Evolutionary conservation across 2,329 filamentous ascomycete genomes (phyloP).

Genomic region (Cladosporium sp.): DNA sequence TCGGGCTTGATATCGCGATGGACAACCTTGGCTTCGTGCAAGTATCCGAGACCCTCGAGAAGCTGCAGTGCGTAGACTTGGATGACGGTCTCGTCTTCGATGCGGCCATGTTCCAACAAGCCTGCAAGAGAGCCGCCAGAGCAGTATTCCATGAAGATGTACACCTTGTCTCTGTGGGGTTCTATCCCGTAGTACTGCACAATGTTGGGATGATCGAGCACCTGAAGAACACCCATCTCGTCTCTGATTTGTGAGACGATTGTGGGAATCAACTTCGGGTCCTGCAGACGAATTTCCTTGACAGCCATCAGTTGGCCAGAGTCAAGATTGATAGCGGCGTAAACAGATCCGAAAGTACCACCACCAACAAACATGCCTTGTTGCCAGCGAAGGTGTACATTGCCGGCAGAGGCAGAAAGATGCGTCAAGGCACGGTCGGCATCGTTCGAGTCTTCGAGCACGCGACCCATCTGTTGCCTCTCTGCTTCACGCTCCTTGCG

Average conservation of each 20-base stretch:
- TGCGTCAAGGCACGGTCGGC: constrained; percentile 92
- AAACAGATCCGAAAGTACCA: constrained; percentile 95
- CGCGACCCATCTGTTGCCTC: constrained; percentile 79
- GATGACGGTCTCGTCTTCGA: constrained; percentile 95
- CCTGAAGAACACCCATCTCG: constrained; percentile 93
- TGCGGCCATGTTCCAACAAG: constrained; percentile 88
- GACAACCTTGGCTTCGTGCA: constrained; percentile 86
- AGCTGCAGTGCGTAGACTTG: constrained; percentile 95
- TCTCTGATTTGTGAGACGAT: constrained; percentile 92
- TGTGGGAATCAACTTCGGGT: constrained; percentile 90
- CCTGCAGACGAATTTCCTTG: constrained; percentile 95
- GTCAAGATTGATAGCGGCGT: constrained; percentile 94
- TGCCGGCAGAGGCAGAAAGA: constrained; percentile 88
- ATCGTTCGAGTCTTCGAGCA: constrained; percentile 91
- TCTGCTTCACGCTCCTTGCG: constrained; percentile 78
- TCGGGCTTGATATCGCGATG: constrained; percentile 98
- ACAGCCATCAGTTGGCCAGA: constrained; percentile 96
- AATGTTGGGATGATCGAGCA: constrained; percentile 94
- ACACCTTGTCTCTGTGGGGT: constrained; percentile 97
- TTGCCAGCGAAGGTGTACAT: constrained; percentile 94
- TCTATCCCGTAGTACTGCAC: constrained; percentile 98
- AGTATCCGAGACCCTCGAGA: constrained; percentile 86
- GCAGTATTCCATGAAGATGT: constrained; percentile 99
- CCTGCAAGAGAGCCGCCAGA: constrained; percentile 88
- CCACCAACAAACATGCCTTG: constrained; percentile 98